Evolutionary conservation across 1,284 basidiomycete species (phyloP).

Genomic region (Marasmius tenuissimus): DNA sequence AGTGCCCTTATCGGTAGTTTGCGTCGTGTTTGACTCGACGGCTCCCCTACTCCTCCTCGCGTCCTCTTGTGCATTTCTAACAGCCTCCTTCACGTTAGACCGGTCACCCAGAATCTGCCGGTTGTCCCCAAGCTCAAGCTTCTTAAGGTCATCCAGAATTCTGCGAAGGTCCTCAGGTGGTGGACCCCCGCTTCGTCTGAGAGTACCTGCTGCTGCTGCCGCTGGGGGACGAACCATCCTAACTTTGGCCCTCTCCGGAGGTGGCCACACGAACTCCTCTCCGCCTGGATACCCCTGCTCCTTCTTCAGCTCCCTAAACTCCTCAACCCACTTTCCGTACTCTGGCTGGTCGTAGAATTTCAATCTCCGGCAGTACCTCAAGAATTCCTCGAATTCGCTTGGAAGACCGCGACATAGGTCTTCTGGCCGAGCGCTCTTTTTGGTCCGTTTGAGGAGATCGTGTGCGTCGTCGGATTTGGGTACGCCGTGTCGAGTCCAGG

Average conservation of each 20-base stretch:
- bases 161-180: constrained; percentile 45
- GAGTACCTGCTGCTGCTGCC: constrained; percentile 8
- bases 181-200: constrained; percentile 20
- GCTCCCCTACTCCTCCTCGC: constrained; percentile 26
- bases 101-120: constrained; percentile 49
- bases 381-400: constrained; percentile 69
- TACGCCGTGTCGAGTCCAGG: constrained; percentile 75
- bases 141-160: constrained; percentile 56
- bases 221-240: background rate
- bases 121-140: constrained; percentile 50
- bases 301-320: constrained; percentile 58
- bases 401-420: constrained; percentile 71
- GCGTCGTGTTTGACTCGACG: constrained; percentile 19
- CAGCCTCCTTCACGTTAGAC: constrained; percentile 41
- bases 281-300: constrained; percentile 56
- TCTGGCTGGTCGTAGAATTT: constrained; percentile 67
- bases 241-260: constrained; percentile 37
- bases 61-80: constrained; percentile 30
- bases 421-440: constrained; percentile 56
- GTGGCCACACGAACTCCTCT: constrained; percentile 71
- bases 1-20: constrained; percentile 50
- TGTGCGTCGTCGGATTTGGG: constrained; percentile 67
- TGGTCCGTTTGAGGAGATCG: constrained; percentile 58
- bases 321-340: constrained; percentile 59
- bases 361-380: constrained; percentile 66